phyloP scores from a whole-genome alignment of 2,329 filamentous ascomycete species.

The Aspergillus sergii region DNA sequence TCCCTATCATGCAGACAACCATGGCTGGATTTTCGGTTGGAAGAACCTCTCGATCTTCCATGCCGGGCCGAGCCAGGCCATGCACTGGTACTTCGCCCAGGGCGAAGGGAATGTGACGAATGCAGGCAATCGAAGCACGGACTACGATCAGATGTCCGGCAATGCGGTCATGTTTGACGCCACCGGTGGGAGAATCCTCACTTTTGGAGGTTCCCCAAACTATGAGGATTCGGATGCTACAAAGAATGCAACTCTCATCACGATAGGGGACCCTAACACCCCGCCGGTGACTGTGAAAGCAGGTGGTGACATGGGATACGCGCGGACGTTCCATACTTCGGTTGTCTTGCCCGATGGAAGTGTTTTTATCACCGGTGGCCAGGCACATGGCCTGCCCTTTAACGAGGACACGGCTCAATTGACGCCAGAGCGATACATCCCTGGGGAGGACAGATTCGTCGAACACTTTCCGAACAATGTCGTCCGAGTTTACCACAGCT shows the following conservation, averaged over 20 bases:
- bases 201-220: slow-evolving; percentile 4
- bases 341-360: slow-evolving; percentile 54
- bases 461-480: slow-evolving; percentile 16
- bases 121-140: neutral
- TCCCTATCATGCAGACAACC: slow-evolving; percentile 7
- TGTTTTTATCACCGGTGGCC: slow-evolving; percentile 53
- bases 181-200: slow-evolving; percentile 3
- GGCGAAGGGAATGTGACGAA: neutral
- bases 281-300: slow-evolving; percentile 26
- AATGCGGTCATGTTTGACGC: slow-evolving; percentile 11
- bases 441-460: slow-evolving; percentile 43
- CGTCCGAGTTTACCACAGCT: slow-evolving; percentile 49
- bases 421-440: slow-evolving; percentile 52
- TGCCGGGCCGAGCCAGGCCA: slow-evolving; percentile 7
- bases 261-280: slow-evolving; percentile 4
- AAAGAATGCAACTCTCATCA: slow-evolving; percentile 5
- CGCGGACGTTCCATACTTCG: slow-evolving; percentile 49
- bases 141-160: slow-evolving; percentile 10
- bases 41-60: slow-evolving; percentile 9
- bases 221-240: slow-evolving; percentile 6
- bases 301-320: slow-evolving; percentile 49
- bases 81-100: slow-evolving; percentile 10
- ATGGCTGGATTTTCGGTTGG: slow-evolving; percentile 15
- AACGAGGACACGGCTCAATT: slow-evolving; percentile 48
- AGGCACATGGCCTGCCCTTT: slow-evolving; percentile 47